A percentile compares a stretch with the other conserved stretches of the same genome.
phyloP scores from a whole-genome alignment of 1,284 basidiomycete species.

The Rhodotorula sp. region DNA sequence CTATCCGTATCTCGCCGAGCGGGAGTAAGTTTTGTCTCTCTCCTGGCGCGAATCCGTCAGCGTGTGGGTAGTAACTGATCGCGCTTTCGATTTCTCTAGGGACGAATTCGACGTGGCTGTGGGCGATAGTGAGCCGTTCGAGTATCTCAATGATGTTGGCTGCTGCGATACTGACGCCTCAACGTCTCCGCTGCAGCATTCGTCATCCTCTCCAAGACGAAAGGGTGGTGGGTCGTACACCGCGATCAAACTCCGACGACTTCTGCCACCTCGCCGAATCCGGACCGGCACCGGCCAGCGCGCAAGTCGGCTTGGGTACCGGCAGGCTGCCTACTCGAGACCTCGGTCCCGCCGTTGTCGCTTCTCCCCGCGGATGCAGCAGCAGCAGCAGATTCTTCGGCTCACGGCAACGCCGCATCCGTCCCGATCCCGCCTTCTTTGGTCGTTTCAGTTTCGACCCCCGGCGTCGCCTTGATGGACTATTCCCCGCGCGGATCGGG shows the following conservation, averaged over 20 bases:
- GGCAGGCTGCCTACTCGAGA: conserved; percentile 84
- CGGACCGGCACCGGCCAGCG: conserved; percentile 85
- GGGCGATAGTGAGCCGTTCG: conserved; percentile 48
- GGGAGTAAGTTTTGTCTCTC: conserved; percentile 24
- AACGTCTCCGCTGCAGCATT: conserved; percentile 71
- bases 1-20: conserved; percentile 51
- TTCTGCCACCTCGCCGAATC: conserved; percentile 51
- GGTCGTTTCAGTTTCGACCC: conserved; percentile 91
- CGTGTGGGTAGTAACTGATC: not conserved
- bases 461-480: conserved; percentile 90
- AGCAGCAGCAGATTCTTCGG: conserved; percentile 49
- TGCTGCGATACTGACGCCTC: no score
- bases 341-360: conserved; percentile 53
- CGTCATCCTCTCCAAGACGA: conserved; percentile 85
- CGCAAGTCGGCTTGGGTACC: conserved; percentile 57
- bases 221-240: conserved; percentile 99
- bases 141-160: not conserved
- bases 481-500: conserved; percentile 87
- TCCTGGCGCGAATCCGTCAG: not conserved
- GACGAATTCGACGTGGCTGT: conserved; percentile 98
- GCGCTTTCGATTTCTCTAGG: not conserved
- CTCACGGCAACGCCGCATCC: conserved; percentile 42
- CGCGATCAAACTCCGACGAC: conserved; percentile 70
- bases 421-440: conserved; percentile 75
- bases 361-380: conserved; percentile 70